phyloP scores from a whole-genome alignment of 2,329 filamentous ascomycete genomes.

The Talaromyces albobiverticillius region DNA sequence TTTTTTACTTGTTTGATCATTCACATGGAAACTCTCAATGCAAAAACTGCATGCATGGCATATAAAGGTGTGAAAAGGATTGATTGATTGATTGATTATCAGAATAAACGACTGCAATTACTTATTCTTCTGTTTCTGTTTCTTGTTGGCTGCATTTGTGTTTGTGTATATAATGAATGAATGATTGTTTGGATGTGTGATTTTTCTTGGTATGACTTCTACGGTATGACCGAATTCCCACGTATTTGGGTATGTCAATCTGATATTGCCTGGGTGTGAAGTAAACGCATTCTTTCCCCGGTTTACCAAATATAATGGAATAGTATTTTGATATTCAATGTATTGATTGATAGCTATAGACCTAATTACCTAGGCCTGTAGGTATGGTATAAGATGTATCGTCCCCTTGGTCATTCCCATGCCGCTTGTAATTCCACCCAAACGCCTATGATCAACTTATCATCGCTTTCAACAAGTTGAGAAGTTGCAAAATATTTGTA shows the following conservation, averaged over 20 bases:
- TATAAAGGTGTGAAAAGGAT: conserved; percentile 3
- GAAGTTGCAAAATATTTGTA: neutral
- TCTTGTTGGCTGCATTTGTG: neutral
- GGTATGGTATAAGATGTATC: too few species aligned
- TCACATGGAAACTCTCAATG: conserved; percentile 2
- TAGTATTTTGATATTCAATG: too few species aligned
- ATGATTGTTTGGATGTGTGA: neutral
- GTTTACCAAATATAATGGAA: too few species aligned
- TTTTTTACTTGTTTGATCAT: neutral
- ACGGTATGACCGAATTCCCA: too few species aligned
- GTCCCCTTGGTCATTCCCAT: neutral
- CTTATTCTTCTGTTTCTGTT: neutral
- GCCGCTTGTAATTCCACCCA: too few species aligned
- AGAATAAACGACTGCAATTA: neutral
- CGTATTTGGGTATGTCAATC: too few species aligned
- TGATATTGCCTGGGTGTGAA: too few species aligned
- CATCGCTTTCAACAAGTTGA: neutral
- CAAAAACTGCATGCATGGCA: neutral
- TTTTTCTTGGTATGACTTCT: too few species aligned
- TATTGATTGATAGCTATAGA: too few species aligned
- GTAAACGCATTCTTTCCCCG: too few species aligned
- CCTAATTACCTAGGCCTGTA: too few species aligned
- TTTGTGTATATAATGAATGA: conserved; percentile 11
- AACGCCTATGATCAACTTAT: neutral
- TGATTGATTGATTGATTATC: conserved; percentile 2